These are phyloP conservation scores for Deinandra increscens DNA, from an alignment of 129 eudicot species.

Conservation along the genomic window DNA sequence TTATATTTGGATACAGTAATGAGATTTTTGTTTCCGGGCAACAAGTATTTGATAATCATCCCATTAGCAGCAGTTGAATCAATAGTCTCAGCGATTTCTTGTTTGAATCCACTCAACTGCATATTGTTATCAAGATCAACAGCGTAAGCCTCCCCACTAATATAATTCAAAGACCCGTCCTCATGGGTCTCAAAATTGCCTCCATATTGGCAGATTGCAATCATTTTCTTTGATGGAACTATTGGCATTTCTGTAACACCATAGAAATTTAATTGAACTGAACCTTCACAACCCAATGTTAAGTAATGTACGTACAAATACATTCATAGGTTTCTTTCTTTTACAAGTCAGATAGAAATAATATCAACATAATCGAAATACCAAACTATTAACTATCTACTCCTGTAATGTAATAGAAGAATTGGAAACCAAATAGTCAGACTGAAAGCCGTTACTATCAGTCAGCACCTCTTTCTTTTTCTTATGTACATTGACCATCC, in stretches of 20 bases:
- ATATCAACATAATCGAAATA: not conserved
- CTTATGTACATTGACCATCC: not conserved
- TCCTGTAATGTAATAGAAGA: not conserved
- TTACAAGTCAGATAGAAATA: too few species aligned
- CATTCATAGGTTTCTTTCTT: too few species aligned
- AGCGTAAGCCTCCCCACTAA: conserved; percentile 45
- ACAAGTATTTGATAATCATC: conserved; percentile 43
- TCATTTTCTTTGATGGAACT: conserved; percentile 40
- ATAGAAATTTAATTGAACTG: conserved; percentile 2
- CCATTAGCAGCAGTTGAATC: conserved; percentile 39
- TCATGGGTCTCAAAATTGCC: conserved; percentile 41
- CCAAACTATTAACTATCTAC: too few species aligned
- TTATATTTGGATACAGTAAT: conserved; percentile 48
- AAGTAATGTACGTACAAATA: too few species aligned
- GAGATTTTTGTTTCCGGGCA: conserved; percentile 46
- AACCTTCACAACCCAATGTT: not conserved
- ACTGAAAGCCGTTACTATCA: not conserved
- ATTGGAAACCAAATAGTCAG: not conserved
- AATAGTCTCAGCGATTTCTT: conserved; percentile 44
- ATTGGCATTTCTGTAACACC: conserved; percentile 30
- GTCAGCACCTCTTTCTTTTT: too few species aligned
- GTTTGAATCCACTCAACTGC: conserved; percentile 39
- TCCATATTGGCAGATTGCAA: conserved; percentile 43
- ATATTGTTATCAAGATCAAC: conserved; percentile 43
- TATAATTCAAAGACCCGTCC: conserved; percentile 37